Conservation (phyloP, 2,329 filamentous ascomycete species). For the Paecilomyces dactylethromorphus region DNA sequence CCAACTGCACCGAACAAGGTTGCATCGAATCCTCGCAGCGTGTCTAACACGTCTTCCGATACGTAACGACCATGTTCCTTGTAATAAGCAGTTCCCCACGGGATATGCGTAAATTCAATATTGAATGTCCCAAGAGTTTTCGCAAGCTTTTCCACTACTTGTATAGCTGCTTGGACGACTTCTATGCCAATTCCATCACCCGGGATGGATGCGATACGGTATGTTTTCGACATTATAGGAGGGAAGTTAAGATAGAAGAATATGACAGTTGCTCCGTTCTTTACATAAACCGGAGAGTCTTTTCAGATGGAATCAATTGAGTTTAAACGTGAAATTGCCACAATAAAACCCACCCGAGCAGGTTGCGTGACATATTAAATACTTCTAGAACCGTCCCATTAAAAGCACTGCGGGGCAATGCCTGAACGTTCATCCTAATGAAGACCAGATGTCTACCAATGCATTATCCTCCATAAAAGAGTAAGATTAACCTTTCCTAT, state of each 20-base stretch:
- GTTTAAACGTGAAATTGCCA: not conserved
- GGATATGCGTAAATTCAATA: constrained; percentile 37
- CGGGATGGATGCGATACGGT: constrained; percentile 55
- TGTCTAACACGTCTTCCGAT: constrained; percentile 53
- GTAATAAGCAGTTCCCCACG: constrained; percentile 39
- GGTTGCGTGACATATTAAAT: not conserved
- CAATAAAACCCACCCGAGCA: no score
- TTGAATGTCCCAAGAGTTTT: constrained; percentile 37
- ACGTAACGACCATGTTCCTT: constrained; percentile 61
- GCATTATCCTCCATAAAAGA: not conserved
- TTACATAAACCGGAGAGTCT: not conserved
- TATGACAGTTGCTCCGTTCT: not conserved
- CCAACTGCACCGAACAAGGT: constrained; percentile 61
- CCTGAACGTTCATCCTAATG: not conserved
- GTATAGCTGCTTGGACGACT: constrained; percentile 52
- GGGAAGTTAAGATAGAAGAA: not conserved
- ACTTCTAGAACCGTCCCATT: not conserved
- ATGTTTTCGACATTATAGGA: constrained; percentile 13
- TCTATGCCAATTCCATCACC: constrained; percentile 60
- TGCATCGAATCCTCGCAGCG: constrained; percentile 54
- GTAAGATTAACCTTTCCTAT: not conserved
- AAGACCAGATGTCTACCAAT: not conserved
- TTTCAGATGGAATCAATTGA: not conserved
- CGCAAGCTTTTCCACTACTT: constrained; percentile 42
- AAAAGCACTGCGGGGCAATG: not conserved